Percentiles rank a stretch among this genome's conserved stretches.
phyloP scores from a whole-genome alignment of 176 grass and related monocot genomes.

The Triticum monococcum region DNA sequence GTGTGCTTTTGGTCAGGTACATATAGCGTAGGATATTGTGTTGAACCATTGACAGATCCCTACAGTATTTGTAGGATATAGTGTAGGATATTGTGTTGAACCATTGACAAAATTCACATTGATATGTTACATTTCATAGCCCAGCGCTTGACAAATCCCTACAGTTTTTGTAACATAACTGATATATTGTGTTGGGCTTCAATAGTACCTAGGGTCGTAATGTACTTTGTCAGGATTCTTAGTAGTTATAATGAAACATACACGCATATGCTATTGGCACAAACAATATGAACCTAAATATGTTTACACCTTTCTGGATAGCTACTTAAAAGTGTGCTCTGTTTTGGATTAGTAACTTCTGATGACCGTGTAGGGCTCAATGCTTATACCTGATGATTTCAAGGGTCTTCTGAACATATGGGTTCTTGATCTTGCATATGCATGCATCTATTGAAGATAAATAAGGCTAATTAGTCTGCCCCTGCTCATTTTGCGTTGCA shows the following conservation, averaged over 20 bases:
- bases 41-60: neutral
- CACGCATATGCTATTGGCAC: neutral
- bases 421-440: constrained; percentile 4
- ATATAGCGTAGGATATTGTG: neutral
- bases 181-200: neutral
- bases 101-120: too few relatives aligned
- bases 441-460: neutral
- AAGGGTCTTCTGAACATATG: neutral
- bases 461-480: neutral
- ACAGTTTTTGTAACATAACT: neutral
- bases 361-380: neutral
- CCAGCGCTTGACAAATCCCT: neutral
- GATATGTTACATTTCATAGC: neutral
- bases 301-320: neutral
- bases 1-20: neutral
- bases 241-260: neutral
- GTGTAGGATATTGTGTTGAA: neutral
- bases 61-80: neutral
- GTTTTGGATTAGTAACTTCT: neutral
- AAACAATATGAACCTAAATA: neutral
- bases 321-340: neutral
- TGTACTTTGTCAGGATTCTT: neutral
- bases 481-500: constrained; percentile 20
- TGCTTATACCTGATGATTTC: constrained; percentile 8
- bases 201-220: neutral